A percentile compares a stretch with the other conserved stretches of the same genome.
These are phyloP conservation scores for Yamadazyma ubonensis DNA, from an alignment of 805 yeast genomes.

Conservation along the genomic window DNA sequence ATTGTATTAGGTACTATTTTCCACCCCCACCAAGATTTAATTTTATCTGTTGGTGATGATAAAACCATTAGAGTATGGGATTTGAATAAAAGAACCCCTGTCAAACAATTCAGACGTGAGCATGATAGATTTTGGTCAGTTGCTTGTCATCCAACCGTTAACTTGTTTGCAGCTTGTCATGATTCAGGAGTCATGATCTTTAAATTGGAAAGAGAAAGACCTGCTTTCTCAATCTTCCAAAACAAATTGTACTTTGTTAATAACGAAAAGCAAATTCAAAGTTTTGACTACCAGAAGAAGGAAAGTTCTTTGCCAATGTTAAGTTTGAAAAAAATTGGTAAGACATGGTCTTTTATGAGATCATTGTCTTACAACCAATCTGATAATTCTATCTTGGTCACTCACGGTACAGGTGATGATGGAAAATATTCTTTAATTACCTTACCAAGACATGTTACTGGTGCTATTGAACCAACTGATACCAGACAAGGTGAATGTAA, in stretches of 20 bases:
- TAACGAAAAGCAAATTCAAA: slow-evolving; percentile 81
- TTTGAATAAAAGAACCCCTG: slow-evolving; percentile 86
- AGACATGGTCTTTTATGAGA: slow-evolving; percentile 82
- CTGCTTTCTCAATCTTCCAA: slow-evolving; percentile 75
- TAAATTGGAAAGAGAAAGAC: slow-evolving; percentile 96
- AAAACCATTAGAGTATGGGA: slow-evolving; percentile 97
- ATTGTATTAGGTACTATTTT: slow-evolving; percentile 86
- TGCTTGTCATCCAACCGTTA: slow-evolving; percentile 84
- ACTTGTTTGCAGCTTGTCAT: slow-evolving; percentile 93
- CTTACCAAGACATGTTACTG: slow-evolving; percentile 82
- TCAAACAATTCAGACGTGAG: slow-evolving; percentile 91
- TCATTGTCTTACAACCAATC: slow-evolving; percentile 88
- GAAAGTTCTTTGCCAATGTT: slow-evolving; percentile 74
- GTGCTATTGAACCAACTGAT: slow-evolving; percentile 91
- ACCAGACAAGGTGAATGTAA: slow-evolving; percentile 77
- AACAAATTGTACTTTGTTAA: slow-evolving; percentile 75
- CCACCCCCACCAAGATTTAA: slow-evolving; percentile 91
- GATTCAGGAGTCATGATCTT: slow-evolving; percentile 98
- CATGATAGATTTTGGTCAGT: slow-evolving; percentile 93
- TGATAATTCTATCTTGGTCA: slow-evolving; percentile 81
- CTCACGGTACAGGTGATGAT: slow-evolving; percentile 68
- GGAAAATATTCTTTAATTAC: slow-evolving; percentile 71
- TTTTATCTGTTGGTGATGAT: slow-evolving; percentile 92
- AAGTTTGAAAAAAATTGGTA: slow-evolving; percentile 80
- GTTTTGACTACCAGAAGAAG: slow-evolving; percentile 65